Base-by-base conservation (phyloP, 2,329 filamentous ascomycete species). In the Cordyceps javanica region DNA sequence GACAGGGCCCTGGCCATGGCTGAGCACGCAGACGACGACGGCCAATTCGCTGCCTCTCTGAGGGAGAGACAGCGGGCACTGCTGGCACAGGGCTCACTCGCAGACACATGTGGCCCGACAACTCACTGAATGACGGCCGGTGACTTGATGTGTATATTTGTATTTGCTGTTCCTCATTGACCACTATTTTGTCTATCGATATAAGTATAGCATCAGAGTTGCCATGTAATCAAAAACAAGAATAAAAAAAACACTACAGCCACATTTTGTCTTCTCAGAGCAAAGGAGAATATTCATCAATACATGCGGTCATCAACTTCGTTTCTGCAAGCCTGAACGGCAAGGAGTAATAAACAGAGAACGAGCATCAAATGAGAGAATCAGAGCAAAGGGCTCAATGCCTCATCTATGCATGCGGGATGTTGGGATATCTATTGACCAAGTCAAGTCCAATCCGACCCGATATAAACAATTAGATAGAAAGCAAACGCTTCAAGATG, bases 1-100 rank as follows among this genome's bases (percentile, higher is more conserved):
- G 75, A 80, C 7, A 80, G 81, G 63, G 84, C 87, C 5, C 75
- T 90, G 55, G 78, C 77, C 13, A 65, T 91, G 51, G 85, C 87
- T 2, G 77, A 80, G 48, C 80, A 80, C 63, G 75, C 81, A 44
- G 72, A 76, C 4, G 87, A 89, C 61, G 77, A 69, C 0, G 80
- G 78, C 1, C 65, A 68, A 5, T 64, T 85, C 60, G 74, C 77
- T 56, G 65, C 62, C 46, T 62, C 72, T 10, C 66, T 86, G 44
- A 74, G 76, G 25, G 70, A 71, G 4, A 77, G 74, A 58, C 76
- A 78, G 58, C 68, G 71, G 14, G 73, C 70, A 52, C 62, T 83
- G 60, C 62, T 72, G 42, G 57, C n/a, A n/a, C n/a, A 60, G 32
- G 44, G 30, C 2, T 30, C 39, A 14, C 19, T 19, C n/a, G 13